A percentile compares a stretch with the other conserved stretches of the same genome.
Evolutionary conservation across 225 moss, liverwort and hornwort species (phyloP).

Genomic region (Bryoerythrophyllum caledonicum): DNA sequence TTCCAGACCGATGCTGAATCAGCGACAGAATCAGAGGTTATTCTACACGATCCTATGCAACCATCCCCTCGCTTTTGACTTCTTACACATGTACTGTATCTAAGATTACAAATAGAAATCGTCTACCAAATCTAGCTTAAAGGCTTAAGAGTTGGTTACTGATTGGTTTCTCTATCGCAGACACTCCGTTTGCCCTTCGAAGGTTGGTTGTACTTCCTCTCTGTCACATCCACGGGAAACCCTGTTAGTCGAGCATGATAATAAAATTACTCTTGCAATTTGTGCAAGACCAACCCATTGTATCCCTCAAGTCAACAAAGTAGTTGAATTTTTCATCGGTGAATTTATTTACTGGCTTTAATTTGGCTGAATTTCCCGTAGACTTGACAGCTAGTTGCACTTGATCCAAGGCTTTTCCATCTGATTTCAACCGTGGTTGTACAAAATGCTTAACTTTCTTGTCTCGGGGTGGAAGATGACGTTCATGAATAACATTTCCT

Average conservation of each 20-base stretch:
- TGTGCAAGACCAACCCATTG: background rate
- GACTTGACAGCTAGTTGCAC: slow-evolving; percentile 6
- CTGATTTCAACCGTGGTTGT: slow-evolving; percentile 15
- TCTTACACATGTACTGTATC: background rate
- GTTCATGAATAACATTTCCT: slow-evolving; percentile 29
- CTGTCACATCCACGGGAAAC: slow-evolving; percentile 14
- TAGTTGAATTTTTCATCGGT: background rate
- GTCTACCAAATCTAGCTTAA: background rate
- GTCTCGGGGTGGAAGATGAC: slow-evolving; percentile 15
- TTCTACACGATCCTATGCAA: background rate
- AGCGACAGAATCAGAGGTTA: background rate
- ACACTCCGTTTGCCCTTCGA: slow-evolving; percentile 16
- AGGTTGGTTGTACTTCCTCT: slow-evolving; percentile 31
- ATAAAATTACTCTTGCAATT: background rate
- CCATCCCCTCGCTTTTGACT: background rate
- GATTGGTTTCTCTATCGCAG: slow-evolving; percentile 16
- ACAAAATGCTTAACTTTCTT: slow-evolving; percentile 21
- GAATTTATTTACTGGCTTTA: slow-evolving; percentile 23
- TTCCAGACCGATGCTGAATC: background rate
- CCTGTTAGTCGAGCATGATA: background rate
- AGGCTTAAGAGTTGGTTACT: slow-evolving; percentile 16
- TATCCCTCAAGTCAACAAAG: background rate
- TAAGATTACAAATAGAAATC: background rate
- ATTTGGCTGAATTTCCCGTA: slow-evolving; percentile 8
- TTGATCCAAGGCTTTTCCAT: slow-evolving; percentile 10